Evolutionary conservation across 2,329 filamentous ascomycete genomes (phyloP).

Genomic region (Fusarium sororula): DNA sequence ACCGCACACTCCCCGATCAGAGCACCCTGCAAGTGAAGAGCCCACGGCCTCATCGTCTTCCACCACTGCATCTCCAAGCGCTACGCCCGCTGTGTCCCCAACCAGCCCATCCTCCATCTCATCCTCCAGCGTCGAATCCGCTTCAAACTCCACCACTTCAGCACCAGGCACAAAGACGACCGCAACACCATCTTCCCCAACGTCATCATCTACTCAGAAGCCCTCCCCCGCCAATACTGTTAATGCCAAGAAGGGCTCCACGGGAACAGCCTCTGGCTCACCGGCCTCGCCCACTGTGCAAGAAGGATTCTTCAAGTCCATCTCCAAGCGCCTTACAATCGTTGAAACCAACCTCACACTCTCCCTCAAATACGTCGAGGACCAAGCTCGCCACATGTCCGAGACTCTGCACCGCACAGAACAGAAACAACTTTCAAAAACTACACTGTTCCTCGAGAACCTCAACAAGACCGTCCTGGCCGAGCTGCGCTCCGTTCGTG

Average conservation of each 20-base stretch:
- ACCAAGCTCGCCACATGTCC: conserved; percentile 89
- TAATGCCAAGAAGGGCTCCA: conserved; percentile 43
- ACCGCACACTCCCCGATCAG: conserved; percentile 11
- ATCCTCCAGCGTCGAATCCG: conserved; percentile 14
- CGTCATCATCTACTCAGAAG: conserved; percentile 17
- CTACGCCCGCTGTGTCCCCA: conserved; percentile 26
- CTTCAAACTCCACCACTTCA: conserved; percentile 13
- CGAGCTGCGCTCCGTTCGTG: conserved; percentile 80
- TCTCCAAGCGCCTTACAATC: conserved; percentile 90
- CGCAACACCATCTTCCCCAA: conserved; percentile 7
- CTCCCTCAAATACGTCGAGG: conserved; percentile 94
- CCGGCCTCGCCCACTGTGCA: conserved; percentile 80
- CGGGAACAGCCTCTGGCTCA: conserved; percentile 40
- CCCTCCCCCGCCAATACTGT: conserved; percentile 21
- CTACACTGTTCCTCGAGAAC: conserved; percentile 80
- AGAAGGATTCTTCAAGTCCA: conserved; percentile 97
- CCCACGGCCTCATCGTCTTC: conserved; percentile 17
- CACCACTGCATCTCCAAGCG: conserved; percentile 18
- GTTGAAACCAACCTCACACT: conserved; percentile 93
- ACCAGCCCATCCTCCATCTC: conserved; percentile 27
- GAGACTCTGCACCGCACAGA: conserved; percentile 89
- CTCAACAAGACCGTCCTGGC: conserved; percentile 88
- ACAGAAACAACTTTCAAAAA: conserved; percentile 85
- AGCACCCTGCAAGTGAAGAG: conserved; percentile 15
- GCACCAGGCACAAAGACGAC: conserved; percentile 21